Conservation (phyloP, 2,329 filamentous ascomycete species). For the Aspergillus udagawae region DNA sequence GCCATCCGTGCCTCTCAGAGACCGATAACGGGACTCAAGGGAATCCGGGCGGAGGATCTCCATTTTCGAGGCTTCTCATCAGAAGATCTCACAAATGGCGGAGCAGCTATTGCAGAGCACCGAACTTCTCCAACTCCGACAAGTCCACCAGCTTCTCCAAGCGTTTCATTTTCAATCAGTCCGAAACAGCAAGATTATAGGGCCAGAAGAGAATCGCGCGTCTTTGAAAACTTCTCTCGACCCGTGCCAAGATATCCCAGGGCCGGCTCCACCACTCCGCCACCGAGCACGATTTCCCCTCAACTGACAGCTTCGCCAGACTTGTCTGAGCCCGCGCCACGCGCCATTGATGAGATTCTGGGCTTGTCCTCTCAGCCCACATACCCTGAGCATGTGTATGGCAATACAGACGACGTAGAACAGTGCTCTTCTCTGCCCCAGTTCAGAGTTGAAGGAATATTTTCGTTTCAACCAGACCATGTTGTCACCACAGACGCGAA, state of each 20-base stretch:
- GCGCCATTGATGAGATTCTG: constrained; percentile 40
- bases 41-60: constrained; percentile 50
- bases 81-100: constrained; percentile 24
- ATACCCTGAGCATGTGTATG: constrained; percentile 30
- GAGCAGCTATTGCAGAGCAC: constrained; percentile 21
- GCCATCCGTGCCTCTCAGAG: constrained; percentile 51
- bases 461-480: constrained; percentile 28
- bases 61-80: constrained; percentile 33
- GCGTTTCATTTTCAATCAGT: constrained; percentile 21
- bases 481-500: constrained; percentile 42
- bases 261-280: constrained; percentile 37
- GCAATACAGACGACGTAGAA: constrained; percentile 13
- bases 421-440: constrained; percentile 11
- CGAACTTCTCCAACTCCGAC: constrained; percentile 16
- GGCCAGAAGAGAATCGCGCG: constrained; percentile 32
- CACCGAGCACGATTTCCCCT: constrained; percentile 36
- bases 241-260: constrained; percentile 43
- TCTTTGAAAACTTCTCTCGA: constrained; percentile 54
- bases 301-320: constrained; percentile 26
- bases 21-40: constrained; percentile 47
- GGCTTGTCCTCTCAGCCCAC: constrained; percentile 28
- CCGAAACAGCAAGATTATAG: constrained; percentile 19
- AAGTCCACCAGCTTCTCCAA: constrained; percentile 31
- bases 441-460: constrained; percentile 27
- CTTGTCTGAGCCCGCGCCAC: constrained; percentile 31